Evolutionary conservation across 352 stramenopile species (phyloP), one percentile per base, ranked within the genome.

Genomic region (Pythium coloratum): DNA sequence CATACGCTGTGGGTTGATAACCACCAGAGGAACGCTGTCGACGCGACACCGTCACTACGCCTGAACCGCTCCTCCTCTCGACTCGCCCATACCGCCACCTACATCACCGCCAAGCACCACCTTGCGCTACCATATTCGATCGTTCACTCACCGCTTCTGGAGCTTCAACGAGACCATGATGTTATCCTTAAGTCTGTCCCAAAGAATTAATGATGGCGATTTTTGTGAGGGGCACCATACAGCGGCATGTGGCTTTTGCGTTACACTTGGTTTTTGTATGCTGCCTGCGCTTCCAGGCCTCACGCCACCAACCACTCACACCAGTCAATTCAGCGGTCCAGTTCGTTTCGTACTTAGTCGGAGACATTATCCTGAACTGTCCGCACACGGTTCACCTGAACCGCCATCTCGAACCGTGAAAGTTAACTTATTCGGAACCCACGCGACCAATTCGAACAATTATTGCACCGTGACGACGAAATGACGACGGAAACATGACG

Each of bases 141-240:
- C 42, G 6, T 55, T 7, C 32, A 90, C 86, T 78, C 77, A 95
- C 84, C 87, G 86, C 83, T 95, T 95, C 80, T 95, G 87, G 62
- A 95, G 84, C 83, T 94, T 95, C 71, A 95, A 76, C 50, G 87
- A 95, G 79, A 95, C 87, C 87, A 95, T 90, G 87, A 75, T 89
- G 87, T 73, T 81, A 80, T 87, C 72, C 78, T 85, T 73, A 76
- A 84, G 84, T 80, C 88, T 89, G 82, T 90, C 84, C 84, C 84
- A 92, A 92, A 90, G 84, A 92, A 84, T 64, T 84, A 88, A 82
- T 80, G 73, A 61, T 70, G 63, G 46, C 51, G 55, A 18, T 28
- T 30, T 36, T 46, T 62, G 14, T 26, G 32, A 32, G 9, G 28
- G 24, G 62, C 26, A 59, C 44, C 44, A 69, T 63, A 36, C 54